Evolutionary conservation across 1,139 yeast genomes (phyloP), one percentile per base, ranked within the genome.

Genomic region (Debaryomycetaceae sp.): DNA sequence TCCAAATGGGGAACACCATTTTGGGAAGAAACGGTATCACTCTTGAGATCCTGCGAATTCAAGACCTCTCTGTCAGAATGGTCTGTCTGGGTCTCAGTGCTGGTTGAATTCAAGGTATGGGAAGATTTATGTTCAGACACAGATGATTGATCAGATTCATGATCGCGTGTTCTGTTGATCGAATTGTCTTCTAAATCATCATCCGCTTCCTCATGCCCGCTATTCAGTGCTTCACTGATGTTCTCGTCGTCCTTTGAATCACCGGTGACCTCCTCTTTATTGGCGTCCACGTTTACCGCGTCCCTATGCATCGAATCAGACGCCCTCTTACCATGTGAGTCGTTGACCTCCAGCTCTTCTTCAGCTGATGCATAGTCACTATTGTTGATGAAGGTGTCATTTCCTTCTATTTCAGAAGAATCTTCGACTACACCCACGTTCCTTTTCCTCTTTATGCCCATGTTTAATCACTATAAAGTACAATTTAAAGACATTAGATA

Each of bases 321-420:
- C 31, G 31, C 11, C 31, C 8, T 8, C 11, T 8, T 11, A 3
- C 31, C 31, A 11, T 27, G 31, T 27, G 31, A 27, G 11, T 11
- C 11, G n/a, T 7, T 8, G n/a, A 35, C 37, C 8, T 35, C n/a
- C 8, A 8, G 17, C 11, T 9, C 23, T 4, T 3, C 31, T n/a
- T 34, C 37, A 9, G 8, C 22, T 7, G 9, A 8, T 33, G 34
- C 22, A 41, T 64, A 66, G 48, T 73, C 78, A 49, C 77, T 72
- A 48, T 73, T 73, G 50, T 73, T 73, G 36, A 73, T 57, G 45
- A 73, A 73, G 0, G 75, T 62, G 5, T 54, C 56, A 7, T 62
- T 65, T 11, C 57, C 64, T 7, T 52, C 55, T 35, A 49, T 56
- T 14, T 51, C 54, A n/a, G 51, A 51, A 9, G 49, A 46, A 20